These are phyloP conservation scores for Fusarium circinatum DNA, from an alignment of 2,329 filamentous ascomycete species.

Conservation along the genomic window DNA sequence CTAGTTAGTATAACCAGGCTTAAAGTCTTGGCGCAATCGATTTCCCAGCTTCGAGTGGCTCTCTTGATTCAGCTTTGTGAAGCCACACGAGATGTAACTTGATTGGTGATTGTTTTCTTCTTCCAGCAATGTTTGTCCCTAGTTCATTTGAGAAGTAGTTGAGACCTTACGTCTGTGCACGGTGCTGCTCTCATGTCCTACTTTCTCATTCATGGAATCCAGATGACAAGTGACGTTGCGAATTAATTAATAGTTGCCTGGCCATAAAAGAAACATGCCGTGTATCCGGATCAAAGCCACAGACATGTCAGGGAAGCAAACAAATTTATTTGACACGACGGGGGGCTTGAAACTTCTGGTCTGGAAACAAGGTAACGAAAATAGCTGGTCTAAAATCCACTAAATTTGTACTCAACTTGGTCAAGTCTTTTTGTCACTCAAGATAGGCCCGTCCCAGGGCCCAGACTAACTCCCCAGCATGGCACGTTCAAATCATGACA, in stretches of 20 bases:
- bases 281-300: neutral
- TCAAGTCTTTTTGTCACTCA: neutral
- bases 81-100: rapidly evolving
- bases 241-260: neutral
- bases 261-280: neutral
- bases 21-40: no score
- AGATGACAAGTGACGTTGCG: neutral
- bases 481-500: rapidly evolving
- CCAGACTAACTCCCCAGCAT: neutral
- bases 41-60: no score
- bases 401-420: rapidly evolving
- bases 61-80: no score
- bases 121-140: rapidly evolving
- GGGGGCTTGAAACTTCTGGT: neutral
- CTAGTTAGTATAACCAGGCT: no score
- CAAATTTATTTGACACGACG: neutral
- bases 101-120: rapidly evolving
- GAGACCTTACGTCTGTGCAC: rapidly evolving
- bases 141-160: rapidly evolving
- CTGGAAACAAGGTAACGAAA: rapidly evolving
- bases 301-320: neutral
- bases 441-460: rapidly evolving
- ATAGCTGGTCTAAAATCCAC: rapidly evolving
- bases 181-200: rapidly evolving
- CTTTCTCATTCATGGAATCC: neutral